Evolutionary conservation across 768 basidiomycete species (phyloP).

Genomic region (Xerocomus spinulosus): DNA sequence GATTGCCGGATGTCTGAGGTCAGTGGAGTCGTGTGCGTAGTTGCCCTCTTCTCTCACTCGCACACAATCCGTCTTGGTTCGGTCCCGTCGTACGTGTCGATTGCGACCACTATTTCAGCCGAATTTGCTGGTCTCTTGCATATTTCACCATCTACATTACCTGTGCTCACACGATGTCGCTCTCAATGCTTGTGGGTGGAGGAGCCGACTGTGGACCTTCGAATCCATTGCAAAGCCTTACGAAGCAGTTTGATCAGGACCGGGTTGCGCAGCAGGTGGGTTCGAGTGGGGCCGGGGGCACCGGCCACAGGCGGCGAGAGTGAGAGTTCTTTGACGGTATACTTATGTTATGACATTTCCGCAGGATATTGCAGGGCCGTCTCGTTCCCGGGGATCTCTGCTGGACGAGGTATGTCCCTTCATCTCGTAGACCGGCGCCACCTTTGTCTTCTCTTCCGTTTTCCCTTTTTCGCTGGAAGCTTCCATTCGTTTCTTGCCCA

Average conservation of each 20-base stretch:
- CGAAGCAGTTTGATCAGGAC: constrained; percentile 77
- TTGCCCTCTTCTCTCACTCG: background rate
- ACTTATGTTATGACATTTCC: constrained; percentile 1
- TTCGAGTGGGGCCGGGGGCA: constrained; percentile 6
- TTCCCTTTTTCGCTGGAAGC: background rate
- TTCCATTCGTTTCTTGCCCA: too few relatives aligned
- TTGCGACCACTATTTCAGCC: too few relatives aligned
- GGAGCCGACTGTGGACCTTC: constrained; percentile 79
- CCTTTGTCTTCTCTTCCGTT: constrained; percentile 2
- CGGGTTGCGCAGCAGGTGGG: constrained; percentile 73
- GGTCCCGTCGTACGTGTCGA: too few relatives aligned
- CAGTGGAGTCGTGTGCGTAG: background rate
- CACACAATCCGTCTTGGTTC: background rate
- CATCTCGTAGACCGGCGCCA: constrained; percentile 10
- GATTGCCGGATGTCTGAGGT: constrained; percentile 1
- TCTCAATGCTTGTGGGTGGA: constrained; percentile 67
- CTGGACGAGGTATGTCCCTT: constrained; percentile 53
- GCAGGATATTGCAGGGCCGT: constrained; percentile 68
- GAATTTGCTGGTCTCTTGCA: too few relatives aligned
- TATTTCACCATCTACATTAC: background rate
- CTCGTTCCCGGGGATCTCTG: constrained; percentile 35
- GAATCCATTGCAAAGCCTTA: constrained; percentile 75
- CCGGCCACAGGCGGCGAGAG: background rate
- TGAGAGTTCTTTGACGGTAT: background rate
- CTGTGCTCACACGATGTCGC: constrained; percentile 48